Evolutionary conservation across 345 rosid species (phyloP).

Genomic region (Populus euphratica): DNA sequence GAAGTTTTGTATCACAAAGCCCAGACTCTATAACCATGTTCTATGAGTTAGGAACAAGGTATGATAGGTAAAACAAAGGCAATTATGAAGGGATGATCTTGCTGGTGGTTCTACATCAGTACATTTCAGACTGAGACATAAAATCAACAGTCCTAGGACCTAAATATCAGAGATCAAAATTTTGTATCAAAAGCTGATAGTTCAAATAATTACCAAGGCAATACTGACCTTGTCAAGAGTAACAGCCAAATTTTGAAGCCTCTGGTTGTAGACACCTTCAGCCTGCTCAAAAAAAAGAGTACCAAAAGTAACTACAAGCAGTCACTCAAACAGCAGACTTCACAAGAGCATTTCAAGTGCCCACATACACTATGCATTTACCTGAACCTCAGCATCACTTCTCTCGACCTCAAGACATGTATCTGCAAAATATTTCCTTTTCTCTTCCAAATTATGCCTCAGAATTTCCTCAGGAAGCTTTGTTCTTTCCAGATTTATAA

Average conservation of each 20-base stretch:
- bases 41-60: not conserved
- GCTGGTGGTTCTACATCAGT: not conserved
- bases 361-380: constrained; percentile 17
- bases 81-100: not conserved
- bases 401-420: constrained; percentile 78
- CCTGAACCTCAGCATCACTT: constrained; percentile 99
- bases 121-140: not conserved
- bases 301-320: constrained; percentile 16
- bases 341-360: not conserved
- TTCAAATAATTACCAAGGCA: not conserved
- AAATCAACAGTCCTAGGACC: not conserved
- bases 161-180: not conserved
- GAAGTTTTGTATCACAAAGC: not conserved
- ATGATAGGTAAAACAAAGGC: not conserved
- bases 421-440: constrained; percentile 73
- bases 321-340: constrained; percentile 4
- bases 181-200: not conserved
- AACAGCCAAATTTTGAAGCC: constrained; percentile 97
- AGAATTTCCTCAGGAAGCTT: constrained; percentile 93
- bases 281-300: constrained; percentile 56
- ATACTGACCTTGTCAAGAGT: constrained; percentile 92
- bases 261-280: constrained; percentile 99
- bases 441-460: constrained; percentile 91
- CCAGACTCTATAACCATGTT: not conserved
- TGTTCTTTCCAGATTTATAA: constrained; percentile 89